phyloP scores from a whole-genome alignment of 2,329 filamentous ascomycete genomes.

The Emmonsiellopsis sp. region DNA sequence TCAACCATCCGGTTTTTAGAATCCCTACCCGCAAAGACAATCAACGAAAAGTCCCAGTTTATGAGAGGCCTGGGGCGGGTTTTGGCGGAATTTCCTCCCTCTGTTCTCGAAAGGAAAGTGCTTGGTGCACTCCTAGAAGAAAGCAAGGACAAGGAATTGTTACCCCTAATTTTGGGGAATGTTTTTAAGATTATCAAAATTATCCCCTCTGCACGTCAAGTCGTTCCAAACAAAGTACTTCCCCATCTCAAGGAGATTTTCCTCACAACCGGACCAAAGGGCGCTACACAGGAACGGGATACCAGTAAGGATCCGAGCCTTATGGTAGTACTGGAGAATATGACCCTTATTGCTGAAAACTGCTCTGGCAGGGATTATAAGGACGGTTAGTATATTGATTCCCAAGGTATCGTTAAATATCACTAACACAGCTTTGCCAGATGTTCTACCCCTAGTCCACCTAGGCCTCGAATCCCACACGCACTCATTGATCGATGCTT shows the following conservation, averaged over 20 bases:
- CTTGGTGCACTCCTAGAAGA: conserved; percentile 83
- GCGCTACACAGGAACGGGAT: conserved; percentile 57
- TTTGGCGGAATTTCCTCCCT: conserved; percentile 81
- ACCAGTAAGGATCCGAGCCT: conserved; percentile 76
- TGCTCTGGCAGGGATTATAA: conserved; percentile 89
- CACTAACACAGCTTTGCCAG: conserved; percentile 35
- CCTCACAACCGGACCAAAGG: conserved; percentile 42
- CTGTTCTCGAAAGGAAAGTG: conserved; percentile 90
- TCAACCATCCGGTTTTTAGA: conserved; percentile 95
- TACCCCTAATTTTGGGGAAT: conserved; percentile 80
- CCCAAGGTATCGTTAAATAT: neutral
- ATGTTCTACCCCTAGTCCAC: conserved; percentile 78
- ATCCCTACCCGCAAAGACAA: conserved; percentile 79
- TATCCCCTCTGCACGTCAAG: conserved; percentile 65
- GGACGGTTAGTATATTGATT: conserved; percentile 52
- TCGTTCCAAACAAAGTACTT: conserved; percentile 79
- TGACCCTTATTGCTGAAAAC: conserved; percentile 65
- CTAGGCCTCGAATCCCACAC: conserved; percentile 80
- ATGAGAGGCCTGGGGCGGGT: conserved; percentile 81
- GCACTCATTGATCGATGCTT: conserved; percentile 78
- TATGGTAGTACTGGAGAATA: conserved; percentile 82
- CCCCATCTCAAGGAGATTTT: conserved; percentile 79
- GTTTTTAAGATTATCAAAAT: conserved; percentile 80
- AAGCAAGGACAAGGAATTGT: conserved; percentile 79
- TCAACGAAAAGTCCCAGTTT: conserved; percentile 83